A percentile compares a stretch with the other conserved stretches of the same genome.
phyloP scores from a whole-genome alignment of 306 rosid genomes.

The Geum urbanum region DNA sequence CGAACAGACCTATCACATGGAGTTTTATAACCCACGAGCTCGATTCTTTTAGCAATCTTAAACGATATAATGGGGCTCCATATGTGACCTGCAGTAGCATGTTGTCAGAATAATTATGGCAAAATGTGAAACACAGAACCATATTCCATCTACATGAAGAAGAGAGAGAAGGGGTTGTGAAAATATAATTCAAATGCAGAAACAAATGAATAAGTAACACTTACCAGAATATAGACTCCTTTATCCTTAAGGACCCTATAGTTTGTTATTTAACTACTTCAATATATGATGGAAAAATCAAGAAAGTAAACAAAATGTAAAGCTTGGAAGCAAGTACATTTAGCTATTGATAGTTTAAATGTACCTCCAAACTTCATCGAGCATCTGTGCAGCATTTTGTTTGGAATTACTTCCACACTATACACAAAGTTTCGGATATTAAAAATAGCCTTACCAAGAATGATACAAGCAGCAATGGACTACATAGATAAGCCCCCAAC shows the following conservation, averaged over 20 bases:
- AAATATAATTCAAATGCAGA: neutral
- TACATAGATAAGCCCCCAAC: constrained; percentile 26
- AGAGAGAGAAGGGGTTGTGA: neutral
- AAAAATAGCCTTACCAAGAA: constrained; percentile 17
- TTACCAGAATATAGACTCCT: constrained; percentile 90
- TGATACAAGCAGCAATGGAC: constrained; percentile 20
- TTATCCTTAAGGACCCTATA: constrained; percentile 91
- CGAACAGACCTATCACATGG: constrained; percentile 75
- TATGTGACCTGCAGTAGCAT: constrained; percentile 57
- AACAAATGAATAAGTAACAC: neutral
- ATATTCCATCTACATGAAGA: neutral
- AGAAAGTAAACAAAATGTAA: constrained; percentile 43
- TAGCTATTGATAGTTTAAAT: constrained; percentile 33
- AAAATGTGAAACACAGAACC: neutral
- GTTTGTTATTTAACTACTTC: constrained; percentile 88
- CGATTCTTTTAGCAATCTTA: constrained; percentile 54
- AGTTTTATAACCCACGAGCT: constrained; percentile 66
- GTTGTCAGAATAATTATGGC: constrained; percentile 26
- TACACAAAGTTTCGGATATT: constrained; percentile 25
- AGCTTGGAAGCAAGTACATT: constrained; percentile 17
- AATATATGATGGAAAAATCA: constrained; percentile 77
- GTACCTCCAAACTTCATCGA: constrained; percentile 85
- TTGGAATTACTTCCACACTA: constrained; percentile 76
- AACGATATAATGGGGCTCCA: constrained; percentile 72
- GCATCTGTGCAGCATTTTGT: constrained; percentile 67